Conservation (phyloP, 1,284 basidiomycete genomes). For the Wallemia mellicola region DNA sequence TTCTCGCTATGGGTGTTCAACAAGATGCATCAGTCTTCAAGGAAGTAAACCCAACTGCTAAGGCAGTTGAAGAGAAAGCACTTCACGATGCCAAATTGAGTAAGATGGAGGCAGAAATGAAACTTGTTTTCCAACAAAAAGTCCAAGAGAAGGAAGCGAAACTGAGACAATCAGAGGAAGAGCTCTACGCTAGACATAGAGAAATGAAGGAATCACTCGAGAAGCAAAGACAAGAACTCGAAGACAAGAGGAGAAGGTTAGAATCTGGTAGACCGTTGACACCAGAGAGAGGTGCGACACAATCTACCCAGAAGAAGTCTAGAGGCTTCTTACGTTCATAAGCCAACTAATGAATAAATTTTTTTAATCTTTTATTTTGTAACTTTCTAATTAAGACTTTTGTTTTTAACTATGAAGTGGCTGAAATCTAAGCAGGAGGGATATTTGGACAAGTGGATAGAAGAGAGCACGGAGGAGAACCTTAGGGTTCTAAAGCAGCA, state of each 20-base stretch:
- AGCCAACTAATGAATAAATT: neutral
- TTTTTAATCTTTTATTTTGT: neutral
- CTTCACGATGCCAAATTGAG: constrained; percentile 79
- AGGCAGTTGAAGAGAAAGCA: constrained; percentile 76
- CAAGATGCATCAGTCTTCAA: constrained; percentile 92
- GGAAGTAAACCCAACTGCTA: constrained; percentile 83
- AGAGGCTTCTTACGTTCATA: neutral
- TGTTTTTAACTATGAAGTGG: neutral
- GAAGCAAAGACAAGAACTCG: constrained; percentile 77
- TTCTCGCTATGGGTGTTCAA: constrained; percentile 76
- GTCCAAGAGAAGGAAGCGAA: constrained; percentile 94
- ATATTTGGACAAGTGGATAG: neutral
- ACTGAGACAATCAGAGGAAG: constrained; percentile 89
- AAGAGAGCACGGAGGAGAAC: neutral
- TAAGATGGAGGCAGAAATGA: constrained; percentile 99
- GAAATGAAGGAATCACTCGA: constrained; percentile 98
- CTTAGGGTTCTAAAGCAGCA: neutral
- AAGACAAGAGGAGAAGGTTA: constrained; percentile 91
- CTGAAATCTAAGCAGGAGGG: neutral
- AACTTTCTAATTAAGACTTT: neutral
- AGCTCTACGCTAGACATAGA: constrained; percentile 81
- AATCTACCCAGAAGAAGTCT: neutral
- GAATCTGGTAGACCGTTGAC: constrained; percentile 29
- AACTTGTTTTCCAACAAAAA: constrained; percentile 98
- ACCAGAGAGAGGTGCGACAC: neutral